Base-by-base conservation (phyloP, 495 filamentous ascomycete genomes). In the Annulohypoxylon stygium region DNA sequence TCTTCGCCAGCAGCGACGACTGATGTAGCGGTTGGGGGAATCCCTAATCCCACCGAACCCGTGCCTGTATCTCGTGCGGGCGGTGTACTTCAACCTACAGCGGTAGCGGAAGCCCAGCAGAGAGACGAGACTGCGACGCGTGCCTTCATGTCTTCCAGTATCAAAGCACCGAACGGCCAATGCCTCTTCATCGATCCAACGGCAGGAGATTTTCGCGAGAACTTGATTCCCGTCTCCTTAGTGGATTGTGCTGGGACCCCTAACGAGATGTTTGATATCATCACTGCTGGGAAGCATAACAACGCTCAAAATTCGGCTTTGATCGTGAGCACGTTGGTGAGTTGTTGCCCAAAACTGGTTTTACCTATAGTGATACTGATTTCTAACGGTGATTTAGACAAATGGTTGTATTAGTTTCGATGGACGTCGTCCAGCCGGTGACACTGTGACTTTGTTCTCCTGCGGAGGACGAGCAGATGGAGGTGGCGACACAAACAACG, bases 121-220 rank as follows among this genome's bases (percentile, higher is more conserved):
- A 78, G 82, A 39, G 86, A 88, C 65, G 76, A 78, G 12, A 83
- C 83, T 3, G 86, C 86, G 0, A 84, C 78, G 14, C 81, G 84
- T 2, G 83, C 84, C 41, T 85, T 87, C 67, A 77, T 68, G n/a
- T 76, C 75, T 37, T 83, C 84, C 16, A 78, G 78, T 43, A 84
- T 88, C 75, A 77, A 84, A 37, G 81, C 82, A 2, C 80, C 84
- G 0, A 81, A 86, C 55, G 86, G 86, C 5, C 76, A 84, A 47
- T 88, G 86, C 55, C 79, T 88, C 37, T 87, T 84, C 58, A 74
- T 88, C 63, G 81, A 88, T 59, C 84, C 86, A 0, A 86, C 83
- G 0, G 86, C 84, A 2, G 86, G 86, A 20, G 86, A 88, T 47
- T 88, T 88, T 78, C 82, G 86, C 0, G 78, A 87, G 75, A 87